Evolutionary conservation across 106 monocot genomes (phyloP), one percentile per base, ranked within the genome.

Genomic region (Dactylorhiza incarnata): DNA sequence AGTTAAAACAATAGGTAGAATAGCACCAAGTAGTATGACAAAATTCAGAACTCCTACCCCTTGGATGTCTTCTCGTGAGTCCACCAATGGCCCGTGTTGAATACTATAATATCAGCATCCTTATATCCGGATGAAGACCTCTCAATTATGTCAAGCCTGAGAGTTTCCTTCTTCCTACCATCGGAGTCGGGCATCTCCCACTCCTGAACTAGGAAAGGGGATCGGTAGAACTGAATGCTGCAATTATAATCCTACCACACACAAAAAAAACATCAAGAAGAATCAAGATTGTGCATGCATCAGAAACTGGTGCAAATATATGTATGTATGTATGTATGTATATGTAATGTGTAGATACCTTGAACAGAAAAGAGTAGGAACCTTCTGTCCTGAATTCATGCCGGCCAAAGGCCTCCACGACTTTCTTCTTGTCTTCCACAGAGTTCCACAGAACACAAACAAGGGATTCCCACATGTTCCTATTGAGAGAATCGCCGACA

Each of bases 391-490:
- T 82, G 82, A 95, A 95, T 82, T 89, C 81, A 7, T 61, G 84
- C 53, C 82, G 81, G 4, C 95, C 91, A 3, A 92, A 89, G 12
- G 78, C 82, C 82, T 95, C 95, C 46, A 84, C 81, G 75, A 95
- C 91, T 73, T 84, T 91, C 49, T 54, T 92, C 61, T 92, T 95
- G 74, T 95, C 81, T 45, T 84, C 86, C 9, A 95, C 79, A 17
- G 95, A 89, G 76, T 89, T 78, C 80, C 80, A 78, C 76, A 95
- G 56, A 9, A 80, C 66, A 58, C 95, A 95, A 59, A 95, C 84
- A 23, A 95, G 85, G 50, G 95, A 95, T 72, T 95, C 91, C 95
- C 95, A 95, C 95, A 95, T 95, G 85, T 95, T 95, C 63, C 95
- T 85, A 68, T 95, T 92, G 67, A 95, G 87, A 0, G 95, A 95